phyloP scores from a whole-genome alignment of 371 early-diverging fungal species.

The Mortierella sp. region DNA sequence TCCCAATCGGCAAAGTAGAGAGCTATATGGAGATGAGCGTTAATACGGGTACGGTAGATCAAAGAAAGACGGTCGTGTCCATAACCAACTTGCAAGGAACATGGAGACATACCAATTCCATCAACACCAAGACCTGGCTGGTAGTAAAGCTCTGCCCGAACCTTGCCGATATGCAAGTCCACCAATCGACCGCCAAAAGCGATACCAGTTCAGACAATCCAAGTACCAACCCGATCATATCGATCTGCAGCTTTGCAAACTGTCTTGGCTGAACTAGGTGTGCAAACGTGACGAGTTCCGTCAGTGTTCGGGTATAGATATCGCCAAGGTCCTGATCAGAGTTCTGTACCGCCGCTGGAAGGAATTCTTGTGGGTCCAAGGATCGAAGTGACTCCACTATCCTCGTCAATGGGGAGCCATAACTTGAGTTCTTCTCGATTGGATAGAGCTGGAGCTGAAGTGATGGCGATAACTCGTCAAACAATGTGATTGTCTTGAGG shows the following conservation, averaged over 20 bases:
- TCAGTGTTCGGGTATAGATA: conserved; percentile 28
- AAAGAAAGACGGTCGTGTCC: not conserved
- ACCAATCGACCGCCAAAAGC: conserved; percentile 48
- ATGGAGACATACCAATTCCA: conserved; percentile 29
- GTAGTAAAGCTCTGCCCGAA: conserved; percentile 35
- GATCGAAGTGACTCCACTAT: conserved; percentile 22
- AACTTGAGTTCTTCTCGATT: not conserved
- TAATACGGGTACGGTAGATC: too few relatives aligned
- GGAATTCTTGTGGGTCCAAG: conserved; percentile 24
- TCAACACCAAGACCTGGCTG: conserved; percentile 16
- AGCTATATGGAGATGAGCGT: conserved; percentile 10
- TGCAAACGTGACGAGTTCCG: conserved; percentile 40
- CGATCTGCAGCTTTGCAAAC: conserved; percentile 37
- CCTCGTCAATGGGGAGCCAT: conserved; percentile 18
- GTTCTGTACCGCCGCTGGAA: not conserved
- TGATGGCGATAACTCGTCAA: conserved; percentile 34
- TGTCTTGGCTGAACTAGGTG: conserved; percentile 36
- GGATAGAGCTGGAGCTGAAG: conserved; percentile 44
- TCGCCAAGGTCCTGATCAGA: conserved; percentile 21
- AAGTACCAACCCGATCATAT: conserved; percentile 42
- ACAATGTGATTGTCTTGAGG: conserved; percentile 31
- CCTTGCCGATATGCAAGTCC: conserved; percentile 33
- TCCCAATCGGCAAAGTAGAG: conserved; percentile 29
- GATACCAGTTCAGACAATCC: conserved; percentile 37
- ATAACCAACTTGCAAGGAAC: not conserved